Evolutionary conservation across 306 rosid species (phyloP), one percentile per base, ranked within the genome.

Genomic region (Crataegus laevigata): DNA sequence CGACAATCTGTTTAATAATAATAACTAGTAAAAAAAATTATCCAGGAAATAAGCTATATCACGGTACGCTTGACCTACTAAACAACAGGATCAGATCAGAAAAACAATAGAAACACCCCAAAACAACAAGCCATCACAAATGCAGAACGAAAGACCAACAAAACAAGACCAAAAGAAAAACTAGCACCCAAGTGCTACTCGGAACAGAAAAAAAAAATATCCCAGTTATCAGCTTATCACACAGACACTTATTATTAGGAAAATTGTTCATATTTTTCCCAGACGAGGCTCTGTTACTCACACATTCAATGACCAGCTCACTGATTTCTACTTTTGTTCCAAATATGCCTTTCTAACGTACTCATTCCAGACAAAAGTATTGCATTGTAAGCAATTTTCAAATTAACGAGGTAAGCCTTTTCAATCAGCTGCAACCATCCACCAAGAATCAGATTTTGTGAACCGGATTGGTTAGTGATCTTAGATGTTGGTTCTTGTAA

Each of bases 1-100:
- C 99, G 64, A 88, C 96, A 78, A 92, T 45, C 98, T 94, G 87
- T 66, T 75, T 45, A 70, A 55, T 30, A 72, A 71, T 45, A 59
- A 81, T 66, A 66, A 59, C 11, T 13, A 52, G 54, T 61, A 57
- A 19, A 15, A 32, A 26, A 7, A 21, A 18, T 52, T 43, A 34
- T 54, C 32, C 30, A 47, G 17, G 6, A 47, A 22, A 32, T 2
- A 14, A 50, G 21, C 54, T 50, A 50, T 47, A 50, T 50, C 21
- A 50, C 8, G 21, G 3, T 17, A 1, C 0, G 3, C 54, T 50
- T 50, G 54, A 17, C 54, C 75, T 77, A 77, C 32, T 14, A 51
- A 52, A 38, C 21, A 38, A 40, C 36, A 57, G 17, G 57, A 63
- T 22, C 22, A 47, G 61, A 57, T 36, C 29, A 38, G 38, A 50